These are phyloP conservation scores for Colletotrichum theobromicola DNA, from an alignment of 2,329 filamentous ascomycete genomes.

Conservation along the genomic window DNA sequence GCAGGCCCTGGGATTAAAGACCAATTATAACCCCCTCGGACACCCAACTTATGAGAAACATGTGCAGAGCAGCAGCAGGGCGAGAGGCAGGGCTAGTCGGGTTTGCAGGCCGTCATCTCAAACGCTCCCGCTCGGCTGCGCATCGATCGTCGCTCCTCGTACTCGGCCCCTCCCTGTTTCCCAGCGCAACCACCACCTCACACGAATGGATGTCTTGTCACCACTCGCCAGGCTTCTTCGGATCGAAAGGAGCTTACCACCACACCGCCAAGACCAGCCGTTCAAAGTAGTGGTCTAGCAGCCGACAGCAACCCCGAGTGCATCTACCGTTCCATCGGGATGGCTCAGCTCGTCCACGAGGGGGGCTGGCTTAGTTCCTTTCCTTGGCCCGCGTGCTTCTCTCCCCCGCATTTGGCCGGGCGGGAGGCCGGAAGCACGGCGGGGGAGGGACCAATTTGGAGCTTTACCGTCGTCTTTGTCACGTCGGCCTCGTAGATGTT, in stretches of 20 bases:
- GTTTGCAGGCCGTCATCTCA: slow-evolving; percentile 1
- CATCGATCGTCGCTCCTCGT: background rate
- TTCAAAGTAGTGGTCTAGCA: background rate
- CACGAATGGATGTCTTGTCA: background rate
- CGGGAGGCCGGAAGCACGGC: background rate
- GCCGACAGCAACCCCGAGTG: background rate
- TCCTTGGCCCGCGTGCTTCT: background rate
- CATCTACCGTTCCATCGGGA: background rate
- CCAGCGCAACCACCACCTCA: background rate
- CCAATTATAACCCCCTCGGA: background rate
- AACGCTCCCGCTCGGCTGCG: slow-evolving; percentile 2
- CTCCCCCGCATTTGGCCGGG: slow-evolving; percentile 6
- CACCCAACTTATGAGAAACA: background rate
- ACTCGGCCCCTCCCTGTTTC: slow-evolving; percentile 14
- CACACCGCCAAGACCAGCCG: background rate
- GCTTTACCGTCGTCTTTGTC: background rate
- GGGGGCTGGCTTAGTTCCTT: background rate
- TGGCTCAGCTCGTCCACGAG: background rate
- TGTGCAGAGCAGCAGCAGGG: background rate
- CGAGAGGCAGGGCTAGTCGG: background rate
- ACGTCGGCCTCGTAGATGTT: background rate
- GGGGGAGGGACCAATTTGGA: background rate
- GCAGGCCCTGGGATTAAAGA: background rate
- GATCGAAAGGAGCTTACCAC: background rate
- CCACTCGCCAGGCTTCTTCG: background rate